phyloP scores from a whole-genome alignment of 2,329 filamentous ascomycete genomes.

The Fusarium bulbicola region DNA sequence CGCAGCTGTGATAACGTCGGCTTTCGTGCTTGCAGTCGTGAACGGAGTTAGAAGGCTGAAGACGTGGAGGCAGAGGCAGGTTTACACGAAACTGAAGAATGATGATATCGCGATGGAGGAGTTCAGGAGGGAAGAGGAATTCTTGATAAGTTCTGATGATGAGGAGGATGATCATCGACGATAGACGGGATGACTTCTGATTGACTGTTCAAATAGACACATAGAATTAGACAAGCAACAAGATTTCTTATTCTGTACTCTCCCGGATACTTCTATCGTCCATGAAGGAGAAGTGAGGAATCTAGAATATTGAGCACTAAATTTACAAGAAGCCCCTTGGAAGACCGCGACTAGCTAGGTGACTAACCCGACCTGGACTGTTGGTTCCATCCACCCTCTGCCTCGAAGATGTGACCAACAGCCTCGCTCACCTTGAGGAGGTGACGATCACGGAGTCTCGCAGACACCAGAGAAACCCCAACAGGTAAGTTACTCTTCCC shows the following conservation, averaged over 20 bases:
- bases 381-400: constrained; percentile 37
- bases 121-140: constrained; percentile 43
- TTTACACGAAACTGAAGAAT: constrained; percentile 32
- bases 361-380: too few species aligned
- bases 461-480: constrained; percentile 61
- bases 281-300: not conserved
- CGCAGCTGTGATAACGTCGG: constrained; percentile 14
- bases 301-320: not conserved
- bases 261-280: too few species aligned
- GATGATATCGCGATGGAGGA: constrained; percentile 48
- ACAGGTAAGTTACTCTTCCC: constrained; percentile 63
- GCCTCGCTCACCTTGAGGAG: constrained; percentile 53
- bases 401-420: constrained; percentile 47
- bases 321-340: not conserved
- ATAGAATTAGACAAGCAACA: not conserved
- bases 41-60: constrained; percentile 13
- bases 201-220: not conserved
- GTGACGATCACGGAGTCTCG: constrained; percentile 56
- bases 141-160: constrained; percentile 29
- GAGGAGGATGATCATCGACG: constrained; percentile 3
- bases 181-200: not conserved
- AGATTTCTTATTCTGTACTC: not conserved
- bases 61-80: constrained; percentile 1
- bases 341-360: too few species aligned
- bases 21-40: constrained; percentile 12